Evolutionary conservation across 179 eudicot species (phyloP).

Genomic region (Pouteria campechiana): DNA sequence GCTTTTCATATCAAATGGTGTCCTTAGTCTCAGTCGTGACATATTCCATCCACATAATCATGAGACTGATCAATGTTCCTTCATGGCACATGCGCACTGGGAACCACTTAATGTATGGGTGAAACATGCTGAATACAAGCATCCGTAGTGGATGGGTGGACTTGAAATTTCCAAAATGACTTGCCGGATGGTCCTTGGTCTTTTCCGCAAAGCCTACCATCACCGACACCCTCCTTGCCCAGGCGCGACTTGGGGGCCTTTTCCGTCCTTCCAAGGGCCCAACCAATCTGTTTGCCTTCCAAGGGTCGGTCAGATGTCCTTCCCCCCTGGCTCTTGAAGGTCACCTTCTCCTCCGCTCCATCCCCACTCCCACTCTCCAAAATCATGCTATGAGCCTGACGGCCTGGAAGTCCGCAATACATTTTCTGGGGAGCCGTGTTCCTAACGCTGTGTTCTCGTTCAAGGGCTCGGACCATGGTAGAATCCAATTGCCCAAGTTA

Average conservation of each 20-base stretch:
- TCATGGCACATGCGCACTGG: neutral
- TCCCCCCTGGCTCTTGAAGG: conserved; percentile 3
- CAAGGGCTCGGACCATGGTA: too few relatives aligned
- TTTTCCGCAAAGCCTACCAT: neutral
- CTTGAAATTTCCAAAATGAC: neutral
- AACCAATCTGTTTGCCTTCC: conserved; percentile 11
- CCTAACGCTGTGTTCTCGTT: too few relatives aligned
- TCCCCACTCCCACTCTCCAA: neutral
- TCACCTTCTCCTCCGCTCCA: conserved; percentile 4
- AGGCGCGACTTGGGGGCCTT: conserved; percentile 14
- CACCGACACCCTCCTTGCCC: conserved; percentile 10
- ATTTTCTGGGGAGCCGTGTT: too few relatives aligned
- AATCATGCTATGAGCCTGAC: conserved; percentile 8
- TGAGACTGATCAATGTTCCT: neutral
- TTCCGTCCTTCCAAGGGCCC: conserved; percentile 7
- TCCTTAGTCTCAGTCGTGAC: too few relatives aligned
- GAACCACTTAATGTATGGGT: neutral
- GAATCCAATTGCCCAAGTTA: too few relatives aligned
- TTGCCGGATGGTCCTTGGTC: conserved; percentile 16
- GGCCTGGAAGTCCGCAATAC: too few relatives aligned
- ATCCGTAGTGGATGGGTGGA: too few relatives aligned
- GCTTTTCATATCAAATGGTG: too few relatives aligned
- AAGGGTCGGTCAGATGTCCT: neutral
- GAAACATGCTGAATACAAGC: too few relatives aligned
- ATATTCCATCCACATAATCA: neutral